Evolutionary conservation across 352 stramenopile species (phyloP).

Genomic region (Phytophthora agathidicida): DNA sequence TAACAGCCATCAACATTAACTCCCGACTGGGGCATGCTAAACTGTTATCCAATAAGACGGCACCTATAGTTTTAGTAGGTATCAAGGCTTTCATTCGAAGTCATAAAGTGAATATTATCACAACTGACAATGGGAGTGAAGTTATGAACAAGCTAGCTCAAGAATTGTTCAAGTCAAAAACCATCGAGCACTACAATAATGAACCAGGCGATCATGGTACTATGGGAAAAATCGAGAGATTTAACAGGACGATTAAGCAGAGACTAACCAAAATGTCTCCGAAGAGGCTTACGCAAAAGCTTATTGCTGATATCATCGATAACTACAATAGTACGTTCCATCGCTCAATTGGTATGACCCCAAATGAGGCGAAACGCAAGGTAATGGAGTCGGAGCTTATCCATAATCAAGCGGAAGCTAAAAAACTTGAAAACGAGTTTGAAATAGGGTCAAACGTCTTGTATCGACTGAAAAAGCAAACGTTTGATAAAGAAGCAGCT

Average conservation of each 20-base stretch:
- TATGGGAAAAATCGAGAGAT: conserved; percentile 52
- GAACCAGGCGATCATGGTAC: conserved; percentile 42
- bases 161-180: conserved; percentile 34
- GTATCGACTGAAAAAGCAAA: conserved; percentile 23
- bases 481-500: conserved; percentile 33
- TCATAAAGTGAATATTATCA: conserved; percentile 37
- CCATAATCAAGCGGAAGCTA: conserved; percentile 28
- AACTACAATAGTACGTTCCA: conserved; percentile 48
- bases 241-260: conserved; percentile 47
- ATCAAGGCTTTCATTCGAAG: no score
- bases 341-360: conserved; percentile 25
- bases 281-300: no score
- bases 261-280: conserved; percentile 43
- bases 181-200: conserved; percentile 51
- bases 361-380: conserved; percentile 31
- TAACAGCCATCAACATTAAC: conserved; percentile 44
- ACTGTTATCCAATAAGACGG: conserved; percentile 41
- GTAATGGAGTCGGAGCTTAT: conserved; percentile 20
- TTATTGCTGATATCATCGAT: conserved; percentile 31
- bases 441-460: conserved; percentile 3
- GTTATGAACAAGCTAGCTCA: conserved; percentile 40
- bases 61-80: conserved; percentile 27
- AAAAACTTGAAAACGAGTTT: conserved; percentile 20
- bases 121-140: conserved; percentile 43
- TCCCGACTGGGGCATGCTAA: conserved; percentile 37